Conservation (phyloP, 2,329 filamentous ascomycete genomes). For the Cercospora sp. region DNA sequence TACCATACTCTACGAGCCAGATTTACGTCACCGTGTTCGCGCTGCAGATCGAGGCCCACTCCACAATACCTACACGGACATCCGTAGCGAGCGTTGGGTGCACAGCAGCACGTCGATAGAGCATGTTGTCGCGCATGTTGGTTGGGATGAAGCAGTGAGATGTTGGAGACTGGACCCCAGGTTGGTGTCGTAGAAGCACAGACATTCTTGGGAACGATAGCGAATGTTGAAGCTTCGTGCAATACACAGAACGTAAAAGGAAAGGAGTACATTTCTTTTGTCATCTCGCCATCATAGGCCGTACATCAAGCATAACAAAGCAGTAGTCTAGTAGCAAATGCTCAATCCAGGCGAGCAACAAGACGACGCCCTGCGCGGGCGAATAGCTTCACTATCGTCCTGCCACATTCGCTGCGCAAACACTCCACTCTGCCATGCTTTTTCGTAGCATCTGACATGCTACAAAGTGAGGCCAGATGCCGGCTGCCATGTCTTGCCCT, state of each 20-base stretch:
- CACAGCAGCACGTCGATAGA: neutral
- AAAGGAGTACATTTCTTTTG: slow-evolving; percentile 30
- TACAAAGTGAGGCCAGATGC: slow-evolving; percentile 7
- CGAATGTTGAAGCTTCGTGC: neutral
- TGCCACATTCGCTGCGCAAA: slow-evolving; percentile 24
- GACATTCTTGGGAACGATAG: neutral
- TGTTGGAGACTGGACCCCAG: neutral
- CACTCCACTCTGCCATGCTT: slow-evolving; percentile 21
- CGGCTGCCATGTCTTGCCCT: slow-evolving; percentile 14
- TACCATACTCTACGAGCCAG: neutral
- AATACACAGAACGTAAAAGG: slow-evolving; percentile 2
- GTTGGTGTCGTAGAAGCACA: neutral
- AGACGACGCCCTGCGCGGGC: slow-evolving; percentile 26
- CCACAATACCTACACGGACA: neutral
- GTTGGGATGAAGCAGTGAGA: neutral
- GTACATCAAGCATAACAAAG: slow-evolving; percentile 29
- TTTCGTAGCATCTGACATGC: slow-evolving; percentile 10
- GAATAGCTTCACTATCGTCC: slow-evolving; percentile 21
- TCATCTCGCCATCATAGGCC: slow-evolving; percentile 30
- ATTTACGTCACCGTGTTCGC: slow-evolving; percentile 16
- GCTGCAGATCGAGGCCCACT: slow-evolving; percentile 7
- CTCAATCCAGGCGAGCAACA: slow-evolving; percentile 30
- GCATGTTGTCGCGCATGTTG: neutral
- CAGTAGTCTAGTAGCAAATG: slow-evolving; percentile 33
- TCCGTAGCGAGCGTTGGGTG: neutral